A percentile compares a stretch with the other conserved stretches of the same genome.
These are phyloP conservation scores for Tubosaeta sp. DNA, from an alignment of 768 basidiomycete species.

Conservation along the genomic window DNA sequence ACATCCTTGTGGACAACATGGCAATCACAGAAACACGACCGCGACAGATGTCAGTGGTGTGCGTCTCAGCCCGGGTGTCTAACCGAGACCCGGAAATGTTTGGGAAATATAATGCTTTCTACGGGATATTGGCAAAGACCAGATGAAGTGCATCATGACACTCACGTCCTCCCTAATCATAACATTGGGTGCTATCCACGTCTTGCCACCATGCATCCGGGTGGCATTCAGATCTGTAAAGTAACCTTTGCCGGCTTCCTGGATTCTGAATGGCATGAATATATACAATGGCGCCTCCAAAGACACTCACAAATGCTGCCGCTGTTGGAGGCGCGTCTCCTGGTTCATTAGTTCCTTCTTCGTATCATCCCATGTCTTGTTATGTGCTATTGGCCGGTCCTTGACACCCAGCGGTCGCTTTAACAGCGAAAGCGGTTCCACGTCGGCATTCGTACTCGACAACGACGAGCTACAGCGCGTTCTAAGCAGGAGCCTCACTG, in stretches of 20 bases:
- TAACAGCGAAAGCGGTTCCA: constrained; percentile 35
- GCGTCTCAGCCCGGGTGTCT: constrained; percentile 46
- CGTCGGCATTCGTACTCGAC: constrained; percentile 1
- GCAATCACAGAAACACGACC: constrained; percentile 77
- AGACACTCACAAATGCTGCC: constrained; percentile 50
- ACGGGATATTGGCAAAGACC: background rate
- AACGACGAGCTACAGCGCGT: constrained; percentile 21
- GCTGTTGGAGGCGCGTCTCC: constrained; percentile 64
- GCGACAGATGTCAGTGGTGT: constrained; percentile 74
- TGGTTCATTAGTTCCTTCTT: constrained; percentile 68
- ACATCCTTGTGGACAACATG: constrained; percentile 82
- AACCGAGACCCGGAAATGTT: constrained; percentile 75
- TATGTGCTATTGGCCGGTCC: constrained; percentile 58
- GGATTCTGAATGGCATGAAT: constrained; percentile 38
- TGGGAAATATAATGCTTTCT: constrained; percentile 93
- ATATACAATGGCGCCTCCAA: background rate
- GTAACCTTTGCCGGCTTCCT: constrained; percentile 74
- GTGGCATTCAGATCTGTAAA: constrained; percentile 84
- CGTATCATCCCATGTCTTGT: constrained; percentile 56
- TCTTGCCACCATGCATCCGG: constrained; percentile 82
- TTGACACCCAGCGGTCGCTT: constrained; percentile 73
- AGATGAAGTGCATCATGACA: constrained; percentile 9
- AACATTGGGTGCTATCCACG: constrained; percentile 87
- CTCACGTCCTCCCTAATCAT: constrained; percentile 88
- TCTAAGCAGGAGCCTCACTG: constrained; percentile 7